A percentile compares a stretch with the other conserved stretches of the same genome.
These are phyloP conservation scores for Exophiala sp. DNA, from an alignment of 2,329 filamentous ascomycete species.

Conservation along the genomic window DNA sequence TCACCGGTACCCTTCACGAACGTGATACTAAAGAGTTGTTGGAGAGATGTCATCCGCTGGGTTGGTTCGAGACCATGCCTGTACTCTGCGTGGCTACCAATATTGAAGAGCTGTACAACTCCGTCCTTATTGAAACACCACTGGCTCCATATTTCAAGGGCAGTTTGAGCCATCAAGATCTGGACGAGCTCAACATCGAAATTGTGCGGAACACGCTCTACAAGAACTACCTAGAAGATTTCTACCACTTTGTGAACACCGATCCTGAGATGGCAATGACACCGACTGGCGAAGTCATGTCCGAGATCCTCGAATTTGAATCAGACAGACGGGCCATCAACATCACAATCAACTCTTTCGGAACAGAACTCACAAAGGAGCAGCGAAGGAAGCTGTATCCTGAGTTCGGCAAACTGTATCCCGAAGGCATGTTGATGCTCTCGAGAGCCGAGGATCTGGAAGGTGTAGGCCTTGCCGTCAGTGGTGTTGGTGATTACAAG, in stretches of 20 bases:
- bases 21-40: slow-evolving; percentile 92
- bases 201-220: slow-evolving; percentile 98
- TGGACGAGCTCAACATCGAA: slow-evolving; percentile 98
- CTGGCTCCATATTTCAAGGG: slow-evolving; percentile 97
- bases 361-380: slow-evolving; percentile 88
- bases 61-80: slow-evolving; percentile 99
- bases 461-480: slow-evolving; percentile 87
- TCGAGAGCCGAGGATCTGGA: slow-evolving; percentile 93
- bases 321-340: slow-evolving; percentile 96
- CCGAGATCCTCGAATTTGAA: slow-evolving; percentile 92
- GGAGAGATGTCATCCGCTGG: slow-evolving; percentile 91
- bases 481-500: slow-evolving; percentile 91
- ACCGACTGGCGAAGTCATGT: slow-evolving; percentile 91
- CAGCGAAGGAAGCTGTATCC: slow-evolving; percentile 97
- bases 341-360: slow-evolving; percentile 98
- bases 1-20: slow-evolving; percentile 96
- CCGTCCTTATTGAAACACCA: slow-evolving; percentile 92
- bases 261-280: slow-evolving; percentile 82
- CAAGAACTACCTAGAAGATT: slow-evolving; percentile 99
- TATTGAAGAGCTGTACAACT: slow-evolving; percentile 98
- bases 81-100: slow-evolving; percentile 97
- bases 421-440: slow-evolving; percentile 91
- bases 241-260: slow-evolving; percentile 89
- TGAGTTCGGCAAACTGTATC: slow-evolving; percentile 83
- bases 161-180: slow-evolving; percentile 88